A percentile compares a stretch with the other conserved stretches of the same genome.
phyloP scores from a whole-genome alignment of 305 asterid species.

The Solanum aculeatissimum region DNA sequence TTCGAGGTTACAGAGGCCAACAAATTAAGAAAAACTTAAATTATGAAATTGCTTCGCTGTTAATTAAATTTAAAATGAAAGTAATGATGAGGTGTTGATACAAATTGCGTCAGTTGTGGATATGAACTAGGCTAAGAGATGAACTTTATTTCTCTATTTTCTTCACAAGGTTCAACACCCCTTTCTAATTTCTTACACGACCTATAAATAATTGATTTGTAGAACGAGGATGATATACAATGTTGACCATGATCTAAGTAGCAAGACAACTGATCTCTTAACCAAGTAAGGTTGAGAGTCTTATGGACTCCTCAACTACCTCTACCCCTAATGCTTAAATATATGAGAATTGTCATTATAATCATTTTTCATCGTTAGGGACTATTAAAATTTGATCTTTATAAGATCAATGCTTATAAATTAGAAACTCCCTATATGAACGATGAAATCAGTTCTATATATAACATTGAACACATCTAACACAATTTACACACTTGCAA shows the following conservation, averaged over 20 bases:
- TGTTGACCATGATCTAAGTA: no score
- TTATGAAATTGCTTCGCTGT: background rate
- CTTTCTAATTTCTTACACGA: no score
- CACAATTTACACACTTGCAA: background rate
- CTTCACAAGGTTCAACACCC: no score
- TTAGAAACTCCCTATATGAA: background rate
- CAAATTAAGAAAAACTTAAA: background rate
- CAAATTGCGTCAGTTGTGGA: no score
- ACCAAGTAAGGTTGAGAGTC: background rate
- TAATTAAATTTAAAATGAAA: no score
- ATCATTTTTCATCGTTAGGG: background rate
- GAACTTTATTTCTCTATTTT: no score
- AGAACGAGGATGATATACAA: no score
- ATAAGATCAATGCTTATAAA: background rate
- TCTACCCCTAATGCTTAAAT: background rate
- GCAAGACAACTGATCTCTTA: no score
- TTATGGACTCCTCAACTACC: background rate
- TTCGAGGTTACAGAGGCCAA: no score
- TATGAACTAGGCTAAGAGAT: no score
- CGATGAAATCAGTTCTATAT: background rate
- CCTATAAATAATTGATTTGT: no score
- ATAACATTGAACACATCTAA: background rate
- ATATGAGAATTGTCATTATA: background rate
- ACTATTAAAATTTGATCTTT: background rate
- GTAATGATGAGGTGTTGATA: no score